Percentiles rank a stretch among this genome's conserved stretches.
Conservation (phyloP, 768 basidiomycete genomes). For the Boletus fagicola region DNA sequence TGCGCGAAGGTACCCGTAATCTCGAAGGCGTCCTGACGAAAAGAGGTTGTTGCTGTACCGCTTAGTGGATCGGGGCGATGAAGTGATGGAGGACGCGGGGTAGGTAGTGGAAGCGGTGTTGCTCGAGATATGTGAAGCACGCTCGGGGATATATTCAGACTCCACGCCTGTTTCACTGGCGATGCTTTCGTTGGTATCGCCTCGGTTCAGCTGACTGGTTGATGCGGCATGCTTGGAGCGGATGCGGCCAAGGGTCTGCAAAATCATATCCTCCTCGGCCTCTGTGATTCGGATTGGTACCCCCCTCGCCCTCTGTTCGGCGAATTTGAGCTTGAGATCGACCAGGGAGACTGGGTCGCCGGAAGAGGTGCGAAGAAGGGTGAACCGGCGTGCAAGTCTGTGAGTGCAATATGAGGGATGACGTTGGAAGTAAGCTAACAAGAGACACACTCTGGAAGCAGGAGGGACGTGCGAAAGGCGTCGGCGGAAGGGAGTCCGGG, state of each 20-base stretch:
- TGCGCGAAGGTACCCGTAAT: constrained; percentile 68
- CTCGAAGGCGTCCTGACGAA: constrained; percentile 74
- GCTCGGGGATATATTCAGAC: constrained; percentile 34
- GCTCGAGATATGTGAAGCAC: constrained; percentile 37
- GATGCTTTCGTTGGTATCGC: constrained; percentile 17
- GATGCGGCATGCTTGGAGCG: constrained; percentile 36
- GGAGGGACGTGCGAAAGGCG: constrained; percentile 85
- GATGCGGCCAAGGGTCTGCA: constrained; percentile 65
- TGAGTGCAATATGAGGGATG: constrained; percentile 18
- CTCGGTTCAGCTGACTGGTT: constrained; percentile 17
- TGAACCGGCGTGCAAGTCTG: constrained; percentile 81
- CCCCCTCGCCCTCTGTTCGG: constrained; percentile 73
- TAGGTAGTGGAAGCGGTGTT: constrained; percentile 35
- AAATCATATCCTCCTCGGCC: constrained; percentile 82
- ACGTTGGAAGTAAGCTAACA: constrained; percentile 5
- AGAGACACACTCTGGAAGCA: constrained; percentile 74
- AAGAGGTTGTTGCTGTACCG: constrained; percentile 87
- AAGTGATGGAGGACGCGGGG: constrained; percentile 40
- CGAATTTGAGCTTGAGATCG: constrained; percentile 62
- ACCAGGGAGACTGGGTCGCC: constrained; percentile 67
- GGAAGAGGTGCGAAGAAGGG: constrained; percentile 66
- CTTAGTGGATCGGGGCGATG: constrained; percentile 52
- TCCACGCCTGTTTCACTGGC: constrained; percentile 22
- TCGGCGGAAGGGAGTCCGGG: constrained; percentile 63
- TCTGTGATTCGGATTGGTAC: constrained; percentile 67